Conservation (phyloP, 176 grass and related monocot species). For the Hordeum vulgare region DNA sequence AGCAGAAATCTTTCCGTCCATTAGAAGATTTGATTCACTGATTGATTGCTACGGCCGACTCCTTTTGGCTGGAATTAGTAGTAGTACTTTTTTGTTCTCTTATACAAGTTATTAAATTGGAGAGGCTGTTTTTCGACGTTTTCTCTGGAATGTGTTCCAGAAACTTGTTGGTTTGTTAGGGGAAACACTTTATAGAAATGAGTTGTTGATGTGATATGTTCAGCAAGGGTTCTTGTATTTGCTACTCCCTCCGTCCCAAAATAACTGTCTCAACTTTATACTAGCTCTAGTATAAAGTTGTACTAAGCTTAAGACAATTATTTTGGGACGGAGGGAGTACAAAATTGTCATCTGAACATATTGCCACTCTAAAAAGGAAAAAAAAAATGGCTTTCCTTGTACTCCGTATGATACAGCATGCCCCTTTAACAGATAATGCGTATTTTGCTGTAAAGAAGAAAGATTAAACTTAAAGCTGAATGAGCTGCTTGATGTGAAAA, state of each 20-base stretch:
- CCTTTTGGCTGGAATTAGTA: background rate
- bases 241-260: too few species aligned
- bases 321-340: too few species aligned
- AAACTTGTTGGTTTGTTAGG: conserved; percentile 19
- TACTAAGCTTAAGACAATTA: too few species aligned
- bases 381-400: conserved; percentile 16
- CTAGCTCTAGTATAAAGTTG: too few species aligned
- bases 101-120: background rate
- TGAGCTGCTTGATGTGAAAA: conserved; percentile 12
- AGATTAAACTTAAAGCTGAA: background rate
- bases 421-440: background rate
- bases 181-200: conserved; percentile 7
- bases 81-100: background rate
- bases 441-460: conserved; percentile 7
- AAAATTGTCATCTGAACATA: conserved; percentile 22
- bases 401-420: background rate
- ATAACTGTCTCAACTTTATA: too few species aligned
- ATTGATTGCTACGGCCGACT: background rate
- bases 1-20: background rate
- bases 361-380: background rate
- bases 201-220: conserved; percentile 35
- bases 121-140: conserved; percentile 3
- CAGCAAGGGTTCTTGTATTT: background rate
- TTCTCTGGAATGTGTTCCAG: background rate
- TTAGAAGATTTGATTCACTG: conserved; percentile 20